These are phyloP conservation scores for Candida glaebosa DNA, from an alignment of 805 yeast species.

Conservation along the genomic window DNA sequence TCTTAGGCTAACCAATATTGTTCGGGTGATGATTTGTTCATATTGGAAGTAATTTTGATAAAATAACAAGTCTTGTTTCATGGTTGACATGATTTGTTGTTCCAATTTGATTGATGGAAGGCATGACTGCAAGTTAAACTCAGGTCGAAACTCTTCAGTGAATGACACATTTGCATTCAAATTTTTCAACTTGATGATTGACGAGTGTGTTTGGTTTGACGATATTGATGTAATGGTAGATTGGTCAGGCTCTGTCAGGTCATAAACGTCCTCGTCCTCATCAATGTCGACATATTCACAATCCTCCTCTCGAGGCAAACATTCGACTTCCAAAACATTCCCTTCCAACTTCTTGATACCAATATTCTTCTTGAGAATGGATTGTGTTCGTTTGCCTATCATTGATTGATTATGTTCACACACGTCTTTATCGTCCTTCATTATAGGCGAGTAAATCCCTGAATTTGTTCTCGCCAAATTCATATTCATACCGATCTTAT, in stretches of 20 bases:
- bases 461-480: constrained; percentile 19
- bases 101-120: constrained; percentile 51
- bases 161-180: constrained; percentile 39
- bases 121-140: constrained; percentile 52
- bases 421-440: constrained; percentile 17
- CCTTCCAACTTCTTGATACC: neutral
- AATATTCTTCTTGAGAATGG: constrained; percentile 19
- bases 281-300: constrained; percentile 4
- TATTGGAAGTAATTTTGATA: constrained; percentile 35
- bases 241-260: constrained; percentile 6
- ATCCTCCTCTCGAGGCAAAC: neutral
- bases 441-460: constrained; percentile 20
- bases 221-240: constrained; percentile 10
- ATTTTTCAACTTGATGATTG: constrained; percentile 14
- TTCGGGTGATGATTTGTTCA: constrained; percentile 29
- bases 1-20: constrained; percentile 40
- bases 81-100: constrained; percentile 42
- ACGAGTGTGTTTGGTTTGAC: neutral
- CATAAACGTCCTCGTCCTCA: constrained; percentile 4
- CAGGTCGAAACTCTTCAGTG: constrained; percentile 50
- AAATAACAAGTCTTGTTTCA: constrained; percentile 51
- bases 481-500: neutral
- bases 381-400: constrained; percentile 19
- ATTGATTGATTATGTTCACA: constrained; percentile 16
- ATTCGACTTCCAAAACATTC: constrained; percentile 6